A percentile compares a stretch with the other conserved stretches of the same genome.
These are phyloP conservation scores for Aspergillus chevalieri DNA, from an alignment of 2,329 filamentous ascomycete genomes.

Conservation along the genomic window DNA sequence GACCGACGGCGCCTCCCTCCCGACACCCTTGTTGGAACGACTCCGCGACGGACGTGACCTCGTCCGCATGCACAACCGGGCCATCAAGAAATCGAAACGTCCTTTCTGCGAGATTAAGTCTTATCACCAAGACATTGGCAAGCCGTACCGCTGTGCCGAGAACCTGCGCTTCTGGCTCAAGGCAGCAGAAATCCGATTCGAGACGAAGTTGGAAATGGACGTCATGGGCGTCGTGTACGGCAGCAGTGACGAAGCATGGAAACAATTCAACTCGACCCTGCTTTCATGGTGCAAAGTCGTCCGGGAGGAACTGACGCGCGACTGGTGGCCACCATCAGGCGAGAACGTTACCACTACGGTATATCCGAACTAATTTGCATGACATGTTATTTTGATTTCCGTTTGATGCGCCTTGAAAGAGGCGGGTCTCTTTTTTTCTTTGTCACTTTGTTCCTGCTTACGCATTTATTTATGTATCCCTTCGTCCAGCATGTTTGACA, in stretches of 20 bases:
- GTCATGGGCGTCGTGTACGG: constrained; percentile 81
- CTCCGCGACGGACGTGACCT: constrained; percentile 76
- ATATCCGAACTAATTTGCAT: neutral
- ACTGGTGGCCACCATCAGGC: constrained; percentile 44
- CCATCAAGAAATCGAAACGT: constrained; percentile 74
- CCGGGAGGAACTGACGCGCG: constrained; percentile 72
- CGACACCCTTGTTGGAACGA: constrained; percentile 64
- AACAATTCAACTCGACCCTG: constrained; percentile 74
- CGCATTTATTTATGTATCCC: neutral
- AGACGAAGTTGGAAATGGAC: constrained; percentile 74
- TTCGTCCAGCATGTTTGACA: neutral
- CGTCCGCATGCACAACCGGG: constrained; percentile 81
- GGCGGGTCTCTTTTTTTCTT: neutral
- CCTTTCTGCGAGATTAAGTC: constrained; percentile 84
- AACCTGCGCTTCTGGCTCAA: constrained; percentile 96
- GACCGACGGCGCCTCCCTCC: constrained; percentile 39
- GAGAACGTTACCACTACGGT: neutral
- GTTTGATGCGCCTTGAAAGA: constrained; percentile 1
- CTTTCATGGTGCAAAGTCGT: constrained; percentile 77
- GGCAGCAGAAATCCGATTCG: constrained; percentile 89
- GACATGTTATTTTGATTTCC: neutral
- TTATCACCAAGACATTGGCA: constrained; percentile 87
- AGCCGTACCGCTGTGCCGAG: constrained; percentile 89
- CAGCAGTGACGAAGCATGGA: constrained; percentile 61
- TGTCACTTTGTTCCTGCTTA: neutral